Evolutionary conservation across 140 eudicot genomes (phyloP).

Genomic region (Bidens hawaiensis): DNA sequence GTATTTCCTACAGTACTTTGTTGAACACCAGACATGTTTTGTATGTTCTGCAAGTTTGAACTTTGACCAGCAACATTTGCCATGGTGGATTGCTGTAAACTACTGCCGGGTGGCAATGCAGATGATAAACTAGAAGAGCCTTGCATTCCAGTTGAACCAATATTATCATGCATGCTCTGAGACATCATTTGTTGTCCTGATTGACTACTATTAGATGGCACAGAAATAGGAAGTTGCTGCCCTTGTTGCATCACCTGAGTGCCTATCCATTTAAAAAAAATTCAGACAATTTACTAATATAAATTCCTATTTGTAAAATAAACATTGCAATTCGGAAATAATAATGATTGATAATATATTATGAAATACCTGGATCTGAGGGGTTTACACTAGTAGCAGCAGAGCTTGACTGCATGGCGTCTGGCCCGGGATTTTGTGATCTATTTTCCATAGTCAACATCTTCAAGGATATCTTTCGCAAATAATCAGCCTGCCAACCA

Average conservation of each 20-base stretch:
- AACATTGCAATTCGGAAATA: neutral
- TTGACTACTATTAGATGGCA: constrained; percentile 54
- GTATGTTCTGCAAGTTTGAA: constrained; percentile 63
- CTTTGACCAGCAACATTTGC: constrained; percentile 58
- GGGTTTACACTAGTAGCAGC: constrained; percentile 40
- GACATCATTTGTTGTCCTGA: constrained; percentile 60
- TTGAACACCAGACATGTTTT: constrained; percentile 46
- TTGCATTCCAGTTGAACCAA: constrained; percentile 53
- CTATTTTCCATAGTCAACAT: constrained; percentile 72
- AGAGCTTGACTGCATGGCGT: constrained; percentile 42
- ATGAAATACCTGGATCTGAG: constrained; percentile 48
- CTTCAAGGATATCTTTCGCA: constrained; percentile 76
- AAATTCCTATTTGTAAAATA: neutral
- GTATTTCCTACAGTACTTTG: constrained; percentile 66
- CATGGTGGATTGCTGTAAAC: constrained; percentile 54
- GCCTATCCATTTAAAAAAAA: constrained; percentile 22
- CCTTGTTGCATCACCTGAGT: constrained; percentile 73
- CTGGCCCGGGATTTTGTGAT: constrained; percentile 56
- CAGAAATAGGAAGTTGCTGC: constrained; percentile 58
- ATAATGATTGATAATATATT: neutral
- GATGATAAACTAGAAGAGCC: constrained; percentile 65
- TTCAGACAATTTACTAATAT: neutral
- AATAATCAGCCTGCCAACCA: constrained; percentile 62
- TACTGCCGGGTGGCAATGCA: constrained; percentile 52
- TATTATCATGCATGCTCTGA: constrained; percentile 56